These are phyloP conservation scores for Phytophthora sp. DNA, from an alignment of 352 stramenopile species.

Conservation along the genomic window DNA sequence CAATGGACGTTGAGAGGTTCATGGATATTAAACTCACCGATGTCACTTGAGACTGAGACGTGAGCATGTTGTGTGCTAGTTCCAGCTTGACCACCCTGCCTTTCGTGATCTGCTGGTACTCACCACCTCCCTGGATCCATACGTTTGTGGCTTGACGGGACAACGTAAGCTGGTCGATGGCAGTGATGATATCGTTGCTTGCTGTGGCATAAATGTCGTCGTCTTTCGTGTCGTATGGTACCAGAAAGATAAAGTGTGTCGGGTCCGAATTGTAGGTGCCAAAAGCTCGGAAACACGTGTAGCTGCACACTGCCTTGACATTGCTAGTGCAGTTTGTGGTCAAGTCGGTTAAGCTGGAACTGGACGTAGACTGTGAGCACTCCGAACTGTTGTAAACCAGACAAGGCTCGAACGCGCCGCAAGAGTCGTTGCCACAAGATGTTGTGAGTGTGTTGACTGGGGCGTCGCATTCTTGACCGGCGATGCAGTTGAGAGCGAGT, in stretches of 20 bases:
- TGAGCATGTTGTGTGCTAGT: conserved; percentile 11
- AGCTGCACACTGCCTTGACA: conserved; percentile 12
- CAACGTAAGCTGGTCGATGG: conserved; percentile 20
- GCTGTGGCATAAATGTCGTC: conserved; percentile 16
- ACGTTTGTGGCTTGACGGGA: conserved; percentile 22
- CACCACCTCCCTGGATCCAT: conserved; percentile 24
- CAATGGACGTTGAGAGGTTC: conserved; percentile 13
- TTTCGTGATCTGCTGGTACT: conserved; percentile 16
- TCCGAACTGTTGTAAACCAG: conserved; percentile 13
- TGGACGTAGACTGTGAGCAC: conserved; percentile 8
- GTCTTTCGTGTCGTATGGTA: conserved; percentile 1
- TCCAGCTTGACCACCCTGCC: conserved; percentile 10
- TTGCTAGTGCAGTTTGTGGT: conserved; percentile 4
- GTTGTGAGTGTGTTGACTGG: conserved; percentile 16
- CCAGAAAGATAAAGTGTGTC: conserved; percentile 24
- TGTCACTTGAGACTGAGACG: conserved; percentile 18
- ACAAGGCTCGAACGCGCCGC: conserved; percentile 21
- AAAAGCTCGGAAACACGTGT: conserved; percentile 26
- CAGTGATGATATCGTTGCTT: conserved; percentile 11
- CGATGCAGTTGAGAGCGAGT: background rate
- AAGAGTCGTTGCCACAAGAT: conserved; percentile 15
- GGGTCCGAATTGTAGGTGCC: conserved; percentile 23
- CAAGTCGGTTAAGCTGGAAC: background rate
- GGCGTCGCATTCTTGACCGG: conserved; percentile 10
- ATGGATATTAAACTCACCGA: conserved; percentile 23